phyloP scores from a whole-genome alignment of 2,329 filamentous ascomycete species.

The Neofusicoccum cordaticola region DNA sequence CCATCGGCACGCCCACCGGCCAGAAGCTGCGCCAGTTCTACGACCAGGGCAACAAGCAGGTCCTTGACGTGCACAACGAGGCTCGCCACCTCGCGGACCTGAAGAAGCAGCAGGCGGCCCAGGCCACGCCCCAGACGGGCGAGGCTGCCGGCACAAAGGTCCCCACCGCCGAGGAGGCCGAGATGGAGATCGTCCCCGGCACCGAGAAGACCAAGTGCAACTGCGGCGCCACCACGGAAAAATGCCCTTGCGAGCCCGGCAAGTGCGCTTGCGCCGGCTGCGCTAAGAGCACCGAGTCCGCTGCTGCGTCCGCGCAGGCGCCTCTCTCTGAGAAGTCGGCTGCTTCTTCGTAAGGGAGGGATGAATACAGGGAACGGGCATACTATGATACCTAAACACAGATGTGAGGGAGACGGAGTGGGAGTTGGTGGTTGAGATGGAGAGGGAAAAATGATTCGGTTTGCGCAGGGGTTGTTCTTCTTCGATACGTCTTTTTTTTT shows the following conservation, averaged over 20 bases:
- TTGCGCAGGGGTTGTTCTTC: not conserved
- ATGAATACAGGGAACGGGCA: not conserved
- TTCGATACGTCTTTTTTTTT: not conserved
- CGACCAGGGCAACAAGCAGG: slow-evolving; percentile 77
- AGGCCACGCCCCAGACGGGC: slow-evolving; percentile 34
- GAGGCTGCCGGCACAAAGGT: slow-evolving; percentile 31
- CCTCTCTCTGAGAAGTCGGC: slow-evolving; percentile 5
- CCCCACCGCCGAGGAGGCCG: slow-evolving; percentile 32
- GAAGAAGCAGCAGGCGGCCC: slow-evolving; percentile 56
- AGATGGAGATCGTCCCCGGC: slow-evolving; percentile 38
- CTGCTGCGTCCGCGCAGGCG: not conserved
- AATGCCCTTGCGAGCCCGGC: slow-evolving; percentile 46
- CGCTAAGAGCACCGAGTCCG: slow-evolving; percentile 42
- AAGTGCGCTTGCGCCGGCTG: slow-evolving; percentile 48
- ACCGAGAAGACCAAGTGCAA: slow-evolving; percentile 49
- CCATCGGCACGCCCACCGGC: slow-evolving; percentile 79
- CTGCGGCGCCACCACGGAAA: slow-evolving; percentile 42
- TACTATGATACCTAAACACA: not conserved
- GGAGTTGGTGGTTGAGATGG: not conserved
- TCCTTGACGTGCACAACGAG: slow-evolving; percentile 90
- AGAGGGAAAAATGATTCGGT: not conserved
- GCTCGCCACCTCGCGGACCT: slow-evolving; percentile 83
- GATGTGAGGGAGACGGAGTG: not conserved
- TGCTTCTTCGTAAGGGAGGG: not conserved
- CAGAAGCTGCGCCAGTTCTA: slow-evolving; percentile 89